Conservation (phyloP, 129 eudicot genomes). For the Silybum marianum region DNA sequence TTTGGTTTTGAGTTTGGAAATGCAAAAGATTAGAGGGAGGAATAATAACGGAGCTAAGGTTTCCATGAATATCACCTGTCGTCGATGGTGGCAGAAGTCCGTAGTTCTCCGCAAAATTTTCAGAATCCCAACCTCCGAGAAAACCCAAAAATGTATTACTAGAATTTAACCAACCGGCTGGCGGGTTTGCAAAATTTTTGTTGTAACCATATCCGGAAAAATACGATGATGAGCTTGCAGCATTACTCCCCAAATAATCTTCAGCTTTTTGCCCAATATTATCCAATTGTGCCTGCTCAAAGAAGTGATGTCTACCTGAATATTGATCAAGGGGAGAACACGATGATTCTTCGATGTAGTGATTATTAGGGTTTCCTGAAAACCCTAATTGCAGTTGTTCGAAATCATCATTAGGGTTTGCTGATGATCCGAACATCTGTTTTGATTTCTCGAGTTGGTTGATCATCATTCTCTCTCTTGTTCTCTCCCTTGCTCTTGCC, state of each 20-base stretch:
- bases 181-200: conserved; percentile 30
- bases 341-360: conserved; percentile 26
- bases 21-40: conserved; percentile 30
- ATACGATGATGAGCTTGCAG: conserved; percentile 24
- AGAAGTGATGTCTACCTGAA: conserved; percentile 32
- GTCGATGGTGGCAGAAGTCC: conserved; percentile 27
- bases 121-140: conserved; percentile 43
- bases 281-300: conserved; percentile 28
- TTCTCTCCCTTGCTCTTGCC: conserved; percentile 61
- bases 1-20: conserved; percentile 34
- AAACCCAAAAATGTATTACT: conserved; percentile 27
- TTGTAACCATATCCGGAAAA: conserved; percentile 24
- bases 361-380: conserved; percentile 41
- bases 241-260: conserved; percentile 29
- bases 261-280: conserved; percentile 23
- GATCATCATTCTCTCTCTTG: conserved; percentile 46
- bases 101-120: conserved; percentile 30
- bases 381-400: conserved; percentile 37
- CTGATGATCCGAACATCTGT: not conserved
- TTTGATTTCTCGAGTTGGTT: conserved; percentile 25
- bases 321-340: conserved; percentile 30
- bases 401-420: conserved; percentile 31
- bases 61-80: conserved; percentile 35
- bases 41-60: conserved; percentile 12
- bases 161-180: conserved; percentile 40